These are phyloP conservation scores for Paraphoma chrysanthemicola DNA, from an alignment of 2,329 filamentous ascomycete genomes.

Conservation along the genomic window DNA sequence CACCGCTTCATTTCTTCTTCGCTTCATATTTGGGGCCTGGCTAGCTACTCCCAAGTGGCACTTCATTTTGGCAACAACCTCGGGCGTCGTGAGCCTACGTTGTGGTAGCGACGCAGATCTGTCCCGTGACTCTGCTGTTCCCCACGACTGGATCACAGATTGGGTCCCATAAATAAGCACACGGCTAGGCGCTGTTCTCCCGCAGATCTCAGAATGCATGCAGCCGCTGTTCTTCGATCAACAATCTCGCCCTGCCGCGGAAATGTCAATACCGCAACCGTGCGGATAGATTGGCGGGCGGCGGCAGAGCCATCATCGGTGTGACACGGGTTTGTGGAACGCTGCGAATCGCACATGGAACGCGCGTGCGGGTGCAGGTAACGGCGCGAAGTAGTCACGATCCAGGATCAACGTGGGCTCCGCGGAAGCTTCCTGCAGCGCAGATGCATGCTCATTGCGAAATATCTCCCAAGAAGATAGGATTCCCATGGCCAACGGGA, in stretches of 20 bases:
- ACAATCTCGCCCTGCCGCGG: slow-evolving; percentile 1
- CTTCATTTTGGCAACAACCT: background rate
- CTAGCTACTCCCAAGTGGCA: background rate
- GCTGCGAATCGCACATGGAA: background rate
- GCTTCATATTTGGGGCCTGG: no score
- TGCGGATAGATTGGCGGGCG: slow-evolving; percentile 20
- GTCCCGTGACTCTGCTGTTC: background rate
- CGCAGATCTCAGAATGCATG: background rate
- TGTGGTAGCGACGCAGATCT: background rate
- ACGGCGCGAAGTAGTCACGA: background rate
- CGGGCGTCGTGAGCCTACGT: background rate
- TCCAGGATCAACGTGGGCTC: background rate
- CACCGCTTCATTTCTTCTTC: no score
- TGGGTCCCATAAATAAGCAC: background rate
- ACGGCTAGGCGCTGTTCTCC: background rate
- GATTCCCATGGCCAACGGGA: background rate
- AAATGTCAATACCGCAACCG: slow-evolving; percentile 5
- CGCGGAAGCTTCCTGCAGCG: background rate
- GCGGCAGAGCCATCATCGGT: slow-evolving; percentile 20
- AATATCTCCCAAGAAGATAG: background rate
- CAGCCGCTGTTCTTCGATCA: background rate
- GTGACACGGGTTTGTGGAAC: slow-evolving; percentile 10
- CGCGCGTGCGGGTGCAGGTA: background rate
- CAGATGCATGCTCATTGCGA: background rate
- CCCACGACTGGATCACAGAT: background rate